Evolutionary conservation across 1,139 yeast species (phyloP), one percentile per base, ranked within the genome.

Genomic region (Nakaseomyces sp.): DNA sequence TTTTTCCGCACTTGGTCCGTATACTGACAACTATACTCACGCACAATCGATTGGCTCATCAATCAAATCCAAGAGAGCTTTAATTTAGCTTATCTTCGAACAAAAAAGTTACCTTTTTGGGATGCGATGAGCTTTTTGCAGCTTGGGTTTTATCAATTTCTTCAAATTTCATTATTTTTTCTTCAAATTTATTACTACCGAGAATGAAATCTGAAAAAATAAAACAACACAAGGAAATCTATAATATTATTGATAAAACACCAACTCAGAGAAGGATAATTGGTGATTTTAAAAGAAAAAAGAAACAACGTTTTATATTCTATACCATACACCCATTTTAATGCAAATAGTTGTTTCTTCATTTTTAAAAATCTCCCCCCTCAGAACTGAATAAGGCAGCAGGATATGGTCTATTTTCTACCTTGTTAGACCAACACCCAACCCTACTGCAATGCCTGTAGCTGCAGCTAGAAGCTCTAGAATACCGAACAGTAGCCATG

Each of bases 351-450:
- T n/a, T n/a, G n/a, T n/a, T n/a, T n/a, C n/a, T n/a, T n/a, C n/a
- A n/a, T n/a, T n/a, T n/a, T n/a, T n/a, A n/a, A n/a, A n/a, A n/a
- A n/a, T n/a, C n/a, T n/a, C n/a, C n/a, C n/a, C n/a, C n/a, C n/a
- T n/a, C n/a, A n/a, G n/a, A n/a, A n/a, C n/a, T n/a, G n/a, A n/a
- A n/a, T n/a, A n/a, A n/a, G n/a, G n/a, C n/a, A n/a, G n/a, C n/a
- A n/a, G n/a, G n/a, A n/a, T 9, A 29, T 9, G 40, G 43, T 37
- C 10, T 29, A 13, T 2, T 2, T 29, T 3, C 12, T 18, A 32
- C 24, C 39, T 46, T 3, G 57, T 49, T n/a, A 63, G 45, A 0
- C 69, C 70, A 15, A 66, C 66, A 4, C 68, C 69, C 42, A 66
- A 56, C 1, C 67, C 68, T 28, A 60, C 48, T 10, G 60, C 61